Evolutionary conservation across 306 rosid species (phyloP).

Genomic region (Fragaria vesca): DNA sequence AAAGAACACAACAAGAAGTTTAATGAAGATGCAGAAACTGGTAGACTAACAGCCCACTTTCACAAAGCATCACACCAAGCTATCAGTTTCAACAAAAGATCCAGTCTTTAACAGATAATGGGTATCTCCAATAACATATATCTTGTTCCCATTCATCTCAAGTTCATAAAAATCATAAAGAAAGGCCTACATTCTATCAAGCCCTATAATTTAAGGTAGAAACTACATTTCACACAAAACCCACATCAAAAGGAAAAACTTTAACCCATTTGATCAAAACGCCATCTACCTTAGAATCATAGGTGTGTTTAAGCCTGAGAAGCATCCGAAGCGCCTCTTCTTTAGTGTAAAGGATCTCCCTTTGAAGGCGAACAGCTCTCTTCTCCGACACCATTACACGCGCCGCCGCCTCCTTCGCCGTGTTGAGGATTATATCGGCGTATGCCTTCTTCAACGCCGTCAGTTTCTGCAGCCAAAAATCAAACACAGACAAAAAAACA

Average conservation of each 20-base stretch:
- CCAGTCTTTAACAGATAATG: background rate
- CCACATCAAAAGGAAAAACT: slow-evolving; percentile 24
- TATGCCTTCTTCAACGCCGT: slow-evolving; percentile 82
- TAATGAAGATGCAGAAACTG: background rate
- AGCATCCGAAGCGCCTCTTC: slow-evolving; percentile 74
- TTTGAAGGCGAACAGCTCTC: slow-evolving; percentile 51
- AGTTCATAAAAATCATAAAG: background rate
- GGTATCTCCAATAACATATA: background rate
- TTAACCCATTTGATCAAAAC: slow-evolving; percentile 4
- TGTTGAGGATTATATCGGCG: slow-evolving; percentile 74
- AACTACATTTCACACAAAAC: slow-evolving; percentile 20
- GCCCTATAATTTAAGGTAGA: background rate
- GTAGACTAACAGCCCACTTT: background rate
- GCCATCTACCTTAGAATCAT: slow-evolving; percentile 62
- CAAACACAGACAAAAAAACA: slow-evolving; percentile 22
- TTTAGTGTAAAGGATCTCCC: slow-evolving; percentile 55
- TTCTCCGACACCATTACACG: slow-evolving; percentile 72
- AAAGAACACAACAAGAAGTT: background rate
- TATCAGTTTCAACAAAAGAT: background rate
- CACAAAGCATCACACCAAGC: background rate
- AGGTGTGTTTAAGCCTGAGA: slow-evolving; percentile 66
- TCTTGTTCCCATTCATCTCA: background rate
- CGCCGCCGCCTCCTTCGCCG: slow-evolving; percentile 84
- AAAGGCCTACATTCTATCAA: background rate
- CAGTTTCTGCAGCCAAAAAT: slow-evolving; percentile 53